Conservation (phyloP, 164 flowering plant genomes). For the Malania oleifera region DNA sequence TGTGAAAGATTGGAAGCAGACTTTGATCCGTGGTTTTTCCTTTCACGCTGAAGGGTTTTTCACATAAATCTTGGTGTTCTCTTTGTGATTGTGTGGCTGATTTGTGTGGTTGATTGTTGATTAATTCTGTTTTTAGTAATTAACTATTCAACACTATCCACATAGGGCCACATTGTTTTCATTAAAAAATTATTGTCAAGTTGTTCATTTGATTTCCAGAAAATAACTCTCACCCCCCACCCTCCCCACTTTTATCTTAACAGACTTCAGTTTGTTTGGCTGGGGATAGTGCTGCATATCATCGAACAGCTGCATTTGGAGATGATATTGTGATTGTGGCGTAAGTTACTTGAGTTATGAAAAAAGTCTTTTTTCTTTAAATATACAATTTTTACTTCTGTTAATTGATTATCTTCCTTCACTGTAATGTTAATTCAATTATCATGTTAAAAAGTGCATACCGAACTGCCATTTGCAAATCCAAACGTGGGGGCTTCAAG, state of each 20-base stretch:
- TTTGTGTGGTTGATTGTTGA: too few relatives aligned
- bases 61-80: too few relatives aligned
- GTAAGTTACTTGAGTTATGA: slow-evolving; percentile 29
- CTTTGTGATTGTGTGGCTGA: too few relatives aligned
- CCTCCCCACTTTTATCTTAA: background rate
- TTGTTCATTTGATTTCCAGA: too few relatives aligned
- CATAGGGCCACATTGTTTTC: too few relatives aligned
- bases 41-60: too few relatives aligned
- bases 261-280: slow-evolving; percentile 80
- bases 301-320: slow-evolving; percentile 37
- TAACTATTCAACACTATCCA: too few relatives aligned
- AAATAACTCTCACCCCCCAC: too few relatives aligned
- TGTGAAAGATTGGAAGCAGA: too few relatives aligned
- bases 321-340: slow-evolving; percentile 66
- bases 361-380: background rate
- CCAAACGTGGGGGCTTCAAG: slow-evolving; percentile 69
- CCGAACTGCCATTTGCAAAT: slow-evolving; percentile 64
- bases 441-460: slow-evolving; percentile 42
- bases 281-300: slow-evolving; percentile 74
- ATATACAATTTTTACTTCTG: background rate
- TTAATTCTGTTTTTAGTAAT: too few relatives aligned
- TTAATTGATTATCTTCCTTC: background rate
- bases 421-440: background rate
- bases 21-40: too few relatives aligned
- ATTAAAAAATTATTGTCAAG: too few relatives aligned